Percentiles rank a stretch among this genome's conserved stretches.
Conservation (phyloP, 2,329 filamentous ascomycete genomes). For the Grosmannia huntii region DNA sequence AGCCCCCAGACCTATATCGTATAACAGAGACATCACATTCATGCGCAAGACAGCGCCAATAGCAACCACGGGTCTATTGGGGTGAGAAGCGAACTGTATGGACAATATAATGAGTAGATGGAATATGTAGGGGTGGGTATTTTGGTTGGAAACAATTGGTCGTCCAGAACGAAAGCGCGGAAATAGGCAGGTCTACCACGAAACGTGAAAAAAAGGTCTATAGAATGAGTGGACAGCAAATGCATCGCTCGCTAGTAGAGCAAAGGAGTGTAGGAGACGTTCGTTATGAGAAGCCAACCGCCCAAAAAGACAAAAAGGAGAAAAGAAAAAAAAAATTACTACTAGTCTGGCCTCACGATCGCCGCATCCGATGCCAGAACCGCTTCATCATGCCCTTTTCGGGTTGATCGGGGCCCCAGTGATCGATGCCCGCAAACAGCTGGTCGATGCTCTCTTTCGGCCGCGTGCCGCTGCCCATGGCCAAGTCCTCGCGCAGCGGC, state of each 20-base stretch:
- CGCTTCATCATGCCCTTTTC: slow-evolving; percentile 47
- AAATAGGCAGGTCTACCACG: not conserved
- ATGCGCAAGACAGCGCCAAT: too few species aligned
- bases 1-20: too few species aligned
- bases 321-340: not conserved
- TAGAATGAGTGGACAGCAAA: not conserved
- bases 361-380: slow-evolving; percentile 50
- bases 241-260: slow-evolving; percentile 4
- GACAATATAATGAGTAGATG: too few species aligned
- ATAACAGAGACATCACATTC: too few species aligned
- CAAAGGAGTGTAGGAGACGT: not conserved
- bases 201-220: not conserved
- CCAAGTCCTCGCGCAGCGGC: slow-evolving; percentile 10
- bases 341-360: too few species aligned
- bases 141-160: not conserved
- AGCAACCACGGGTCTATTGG: too few species aligned
- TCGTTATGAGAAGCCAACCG: not conserved
- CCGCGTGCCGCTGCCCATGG: slow-evolving; percentile 19
- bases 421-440: slow-evolving; percentile 40
- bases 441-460: slow-evolving; percentile 41
- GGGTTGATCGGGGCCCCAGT: slow-evolving; percentile 30
- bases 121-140: too few species aligned
- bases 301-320: not conserved
- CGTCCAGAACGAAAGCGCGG: too few species aligned
- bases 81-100: too few species aligned